Evolutionary conservation across 148 eudicot species (phyloP), one percentile per base, ranked within the genome.

Genomic region (Drosera capensis): DNA sequence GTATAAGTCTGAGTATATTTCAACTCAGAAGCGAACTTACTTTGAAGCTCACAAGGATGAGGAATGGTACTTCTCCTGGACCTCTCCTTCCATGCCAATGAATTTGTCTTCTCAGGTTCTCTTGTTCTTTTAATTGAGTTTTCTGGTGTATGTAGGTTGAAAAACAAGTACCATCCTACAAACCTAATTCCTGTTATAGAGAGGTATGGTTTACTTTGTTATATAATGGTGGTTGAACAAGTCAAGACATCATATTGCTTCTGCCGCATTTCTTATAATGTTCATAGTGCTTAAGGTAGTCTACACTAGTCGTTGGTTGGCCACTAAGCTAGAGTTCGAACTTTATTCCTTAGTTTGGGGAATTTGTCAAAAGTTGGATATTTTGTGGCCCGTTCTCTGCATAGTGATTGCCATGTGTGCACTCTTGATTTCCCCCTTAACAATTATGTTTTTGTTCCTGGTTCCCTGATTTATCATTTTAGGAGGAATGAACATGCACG

Each of bases 151-250:
- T 55, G 60, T 68, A 92, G 95, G 99, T 60, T 92, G 73, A 92
- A 55, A 67, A 79, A 92, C 66, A 92, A 92, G 49, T 92, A 92
- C 68, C 99, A 92, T 59, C 99, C 99, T 25, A 81, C 99, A 38
- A 92, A 76, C 61, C 66, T 92, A 45, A 36, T 81, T 54, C 43
- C 80, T 39, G 94, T 85, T 51, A 92, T 81, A 43, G 95, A 85
- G 51, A 79, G 95, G 99, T 92, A 69, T 8, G 71, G 22, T 9
- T 7, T 26, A 45, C 37, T 23, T 34, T 9, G n/a, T 9, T 34
- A 9, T 34, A 2, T 1, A 1, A 4, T 34, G 3, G 13, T 34
- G n/a, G 2, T 34, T 34, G n/a, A 1, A 4, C n/a, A 15, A 4
- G 38, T 34, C 9, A 11, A 34, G n/a, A 9, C 2, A 13, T 34